Evolutionary conservation across 768 basidiomycete genomes (phyloP), one percentile per base, ranked within the genome.

Genomic region (Boletus rufocinnamomeus): DNA sequence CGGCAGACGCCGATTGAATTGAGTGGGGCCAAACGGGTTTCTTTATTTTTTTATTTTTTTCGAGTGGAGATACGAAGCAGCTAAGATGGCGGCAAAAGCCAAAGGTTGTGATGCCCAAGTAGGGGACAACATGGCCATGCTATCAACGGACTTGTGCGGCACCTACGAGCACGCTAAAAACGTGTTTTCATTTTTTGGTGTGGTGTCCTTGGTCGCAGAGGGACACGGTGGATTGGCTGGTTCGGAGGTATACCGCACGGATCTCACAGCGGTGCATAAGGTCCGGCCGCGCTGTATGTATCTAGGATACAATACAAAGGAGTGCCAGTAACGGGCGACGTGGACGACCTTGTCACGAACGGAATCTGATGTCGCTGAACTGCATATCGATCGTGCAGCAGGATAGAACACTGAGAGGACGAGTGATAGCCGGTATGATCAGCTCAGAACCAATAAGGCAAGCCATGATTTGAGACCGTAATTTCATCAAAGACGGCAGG

Each of bases 1-100:
- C 70, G 70, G 70, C 11, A 40, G 2, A 52, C 59, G 50, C 70
- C 70, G 70, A 73, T 40, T 73, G 66, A 74, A 74, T 70, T 49
- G 63, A 7, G 60, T 58, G 62, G 62, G 52, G 55, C 59, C 19
- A 19, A 23, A 50, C 43, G 21, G 46, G 27, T 44, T 30, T 32
- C 32, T 14, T 35, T 35, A 7, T 17, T 14, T 14, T 32, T 32
- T 32, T 32, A 2, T 32, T n/a, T 40, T 21, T 21, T 21, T 4
- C 1, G 27, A 60, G 65, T 63, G 66, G 69, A 63, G 69, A 70
- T 68, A 69, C 48, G 59, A 56, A 38, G 57, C 59, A n/a, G 52
- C 41, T 44, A 50, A 48, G 60, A 59, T 46, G 56, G 28, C 30
- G 61, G 57, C 53, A 52, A 51, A 32, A 49, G 23, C 10, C 35